Conservation (phyloP, 306 rosid species). For the Medicago arabica region DNA sequence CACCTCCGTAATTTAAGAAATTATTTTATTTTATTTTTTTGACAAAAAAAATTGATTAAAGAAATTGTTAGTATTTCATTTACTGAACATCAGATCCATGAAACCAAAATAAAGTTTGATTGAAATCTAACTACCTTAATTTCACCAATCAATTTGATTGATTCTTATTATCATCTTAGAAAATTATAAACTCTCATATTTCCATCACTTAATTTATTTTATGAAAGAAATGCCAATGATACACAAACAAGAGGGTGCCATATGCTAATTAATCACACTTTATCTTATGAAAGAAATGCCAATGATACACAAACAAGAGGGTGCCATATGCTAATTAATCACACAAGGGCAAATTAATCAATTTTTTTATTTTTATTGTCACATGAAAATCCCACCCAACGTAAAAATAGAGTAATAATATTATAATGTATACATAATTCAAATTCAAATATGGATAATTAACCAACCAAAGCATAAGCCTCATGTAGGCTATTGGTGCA, state of each 20-base stretch:
- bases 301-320: neutral
- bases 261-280: neutral
- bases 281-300: neutral
- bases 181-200: neutral
- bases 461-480: slow-evolving; percentile 13
- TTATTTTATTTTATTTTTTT: too few relatives aligned
- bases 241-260: neutral
- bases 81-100: slow-evolving; percentile 33
- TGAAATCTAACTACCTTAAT: slow-evolving; percentile 31
- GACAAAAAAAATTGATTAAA: too few relatives aligned
- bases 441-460: slow-evolving; percentile 23
- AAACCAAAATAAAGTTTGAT: slow-evolving; percentile 39
- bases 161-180: slow-evolving; percentile 21
- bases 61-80: slow-evolving; percentile 9
- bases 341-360: neutral
- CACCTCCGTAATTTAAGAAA: slow-evolving; percentile 21
- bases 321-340: neutral
- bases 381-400: slow-evolving; percentile 10
- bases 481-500: slow-evolving; percentile 11
- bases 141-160: slow-evolving; percentile 9
- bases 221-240: neutral
- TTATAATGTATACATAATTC: too few relatives aligned
- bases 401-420: too few relatives aligned
- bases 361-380: slow-evolving; percentile 3
- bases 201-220: neutral